Percentiles rank a stretch among this genome's conserved stretches.
These are phyloP conservation scores for Metarhizium album DNA, from an alignment of 2,329 filamentous ascomycete genomes.

Conservation along the genomic window DNA sequence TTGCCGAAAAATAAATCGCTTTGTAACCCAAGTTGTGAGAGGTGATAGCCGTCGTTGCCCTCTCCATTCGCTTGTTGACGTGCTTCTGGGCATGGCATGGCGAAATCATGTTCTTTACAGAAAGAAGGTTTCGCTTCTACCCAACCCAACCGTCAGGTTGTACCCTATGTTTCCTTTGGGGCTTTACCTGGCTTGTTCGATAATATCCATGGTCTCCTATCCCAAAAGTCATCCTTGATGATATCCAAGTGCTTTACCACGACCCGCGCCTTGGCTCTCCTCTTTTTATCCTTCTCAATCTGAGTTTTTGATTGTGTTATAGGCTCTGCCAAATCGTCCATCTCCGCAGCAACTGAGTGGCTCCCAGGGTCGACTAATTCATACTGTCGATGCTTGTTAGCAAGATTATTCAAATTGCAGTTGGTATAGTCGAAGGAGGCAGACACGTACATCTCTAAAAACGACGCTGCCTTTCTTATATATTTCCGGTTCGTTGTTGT, in stretches of 20 bases:
- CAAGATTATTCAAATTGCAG: background rate
- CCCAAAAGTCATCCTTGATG: constrained; percentile 93
- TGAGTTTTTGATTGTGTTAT: constrained; percentile 64
- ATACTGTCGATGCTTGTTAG: constrained; percentile 42
- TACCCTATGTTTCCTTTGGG: constrained; percentile 43
- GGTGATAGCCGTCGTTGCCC: background rate
- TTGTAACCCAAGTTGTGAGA: background rate
- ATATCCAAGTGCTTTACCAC: constrained; percentile 83
- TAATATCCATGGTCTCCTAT: constrained; percentile 71
- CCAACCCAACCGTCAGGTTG: background rate
- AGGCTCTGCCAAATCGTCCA: constrained; percentile 41
- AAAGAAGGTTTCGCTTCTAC: background rate
- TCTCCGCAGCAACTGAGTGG: constrained; percentile 34
- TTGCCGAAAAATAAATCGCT: too few species aligned
- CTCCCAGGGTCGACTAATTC: constrained; percentile 53
- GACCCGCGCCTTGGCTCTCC: constrained; percentile 67
- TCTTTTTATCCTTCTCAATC: constrained; percentile 71
- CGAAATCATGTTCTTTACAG: background rate
- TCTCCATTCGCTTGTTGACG: background rate
- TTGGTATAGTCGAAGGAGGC: background rate
- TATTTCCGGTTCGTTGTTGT: constrained; percentile 91
- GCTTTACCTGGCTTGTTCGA: constrained; percentile 63
- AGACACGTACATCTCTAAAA: constrained; percentile 56
- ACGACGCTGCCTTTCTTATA: constrained; percentile 89
- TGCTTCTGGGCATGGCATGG: background rate